These are phyloP conservation scores for Pleurotus citrinopileatus DNA, from an alignment of 768 basidiomycete genomes.

Conservation along the genomic window DNA sequence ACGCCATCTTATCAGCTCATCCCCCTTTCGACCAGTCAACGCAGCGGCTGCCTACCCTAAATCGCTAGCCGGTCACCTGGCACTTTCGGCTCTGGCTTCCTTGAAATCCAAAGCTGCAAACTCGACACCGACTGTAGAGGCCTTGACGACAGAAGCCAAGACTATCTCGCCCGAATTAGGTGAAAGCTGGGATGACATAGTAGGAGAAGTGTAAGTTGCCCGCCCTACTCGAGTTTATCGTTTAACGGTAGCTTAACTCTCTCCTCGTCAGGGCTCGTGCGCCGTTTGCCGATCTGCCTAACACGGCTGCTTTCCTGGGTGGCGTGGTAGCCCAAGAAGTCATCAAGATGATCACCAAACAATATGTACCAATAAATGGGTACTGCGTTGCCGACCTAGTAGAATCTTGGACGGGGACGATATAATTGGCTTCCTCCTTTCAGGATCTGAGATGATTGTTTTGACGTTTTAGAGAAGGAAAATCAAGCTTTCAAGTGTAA, in stretches of 20 bases:
- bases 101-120: constrained; percentile 25
- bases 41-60: constrained; percentile 43
- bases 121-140: constrained; percentile 43
- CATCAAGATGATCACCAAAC: constrained; percentile 95
- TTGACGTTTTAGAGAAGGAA: not conserved
- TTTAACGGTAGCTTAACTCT: constrained; percentile 13
- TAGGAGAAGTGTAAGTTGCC: constrained; percentile 80
- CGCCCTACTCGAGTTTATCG: not conserved
- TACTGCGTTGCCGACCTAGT: constrained; percentile 84
- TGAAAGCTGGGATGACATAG: constrained; percentile 52
- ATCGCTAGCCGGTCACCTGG: constrained; percentile 67
- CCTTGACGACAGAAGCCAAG: constrained; percentile 49
- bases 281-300: constrained; percentile 85
- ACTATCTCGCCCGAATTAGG: constrained; percentile 49
- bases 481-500: too few species aligned
- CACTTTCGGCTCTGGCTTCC: constrained; percentile 59
- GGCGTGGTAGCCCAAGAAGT: constrained; percentile 94
- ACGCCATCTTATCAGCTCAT: not conserved
- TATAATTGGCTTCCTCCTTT: constrained; percentile 16
- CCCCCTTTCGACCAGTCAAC: constrained; percentile 29
- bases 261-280: constrained; percentile 59
- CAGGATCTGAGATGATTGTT: not conserved
- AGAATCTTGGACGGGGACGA: constrained; percentile 71
- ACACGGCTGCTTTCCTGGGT: constrained; percentile 90
- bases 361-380: constrained; percentile 89